Evolutionary conservation across 73 alveolate genomes (phyloP).

Genomic region (Paramecium biaurelia): DNA sequence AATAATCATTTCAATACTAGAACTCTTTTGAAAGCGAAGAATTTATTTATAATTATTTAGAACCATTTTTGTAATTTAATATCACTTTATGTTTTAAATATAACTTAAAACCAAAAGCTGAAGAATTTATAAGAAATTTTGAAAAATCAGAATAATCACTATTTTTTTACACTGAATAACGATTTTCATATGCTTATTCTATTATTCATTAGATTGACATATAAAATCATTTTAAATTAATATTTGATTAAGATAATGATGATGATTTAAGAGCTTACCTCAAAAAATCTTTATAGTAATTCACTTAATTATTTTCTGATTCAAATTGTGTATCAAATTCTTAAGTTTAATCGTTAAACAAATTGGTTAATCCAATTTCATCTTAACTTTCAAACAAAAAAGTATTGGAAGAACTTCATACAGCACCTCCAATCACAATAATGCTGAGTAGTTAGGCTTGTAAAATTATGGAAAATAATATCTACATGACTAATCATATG

Average conservation of each 20-base stretch:
- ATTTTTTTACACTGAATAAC: neutral
- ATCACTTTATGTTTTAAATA: neutral
- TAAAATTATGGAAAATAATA: neutral
- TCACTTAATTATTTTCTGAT: neutral
- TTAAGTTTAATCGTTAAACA: neutral
- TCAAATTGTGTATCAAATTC: neutral
- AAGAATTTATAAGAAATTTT: neutral
- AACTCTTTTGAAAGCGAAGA: neutral
- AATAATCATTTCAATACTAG: neutral
- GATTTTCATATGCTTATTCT: neutral
- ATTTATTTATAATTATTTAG: neutral
- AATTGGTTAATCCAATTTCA: neutral
- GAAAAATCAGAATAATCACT: neutral
- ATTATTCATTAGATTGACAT: neutral
- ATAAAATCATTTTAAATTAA: neutral
- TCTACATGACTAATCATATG: neutral
- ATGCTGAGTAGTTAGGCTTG: neutral
- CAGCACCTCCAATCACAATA: neutral
- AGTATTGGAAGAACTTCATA: neutral
- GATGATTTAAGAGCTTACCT: constrained; percentile 33
- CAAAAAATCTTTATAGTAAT: neutral
- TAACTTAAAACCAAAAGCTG: neutral
- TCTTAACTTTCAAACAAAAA: neutral
- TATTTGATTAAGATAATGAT: neutral
- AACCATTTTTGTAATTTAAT: neutral